phyloP scores from a whole-genome alignment of 257 asterid species.

The Coffea canephora region DNA sequence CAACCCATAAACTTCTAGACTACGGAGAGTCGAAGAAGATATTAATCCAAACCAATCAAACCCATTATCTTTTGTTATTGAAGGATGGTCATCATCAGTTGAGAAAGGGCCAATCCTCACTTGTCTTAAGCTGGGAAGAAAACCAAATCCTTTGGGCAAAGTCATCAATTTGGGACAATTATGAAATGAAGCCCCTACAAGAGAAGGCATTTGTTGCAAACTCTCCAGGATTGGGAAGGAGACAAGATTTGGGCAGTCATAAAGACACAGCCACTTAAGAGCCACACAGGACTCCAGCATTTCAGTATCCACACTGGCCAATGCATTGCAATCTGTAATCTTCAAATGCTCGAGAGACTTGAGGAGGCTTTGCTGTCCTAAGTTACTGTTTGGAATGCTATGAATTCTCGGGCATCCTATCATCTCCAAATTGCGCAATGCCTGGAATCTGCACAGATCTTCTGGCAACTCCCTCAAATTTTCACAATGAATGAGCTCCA shows the following conservation, averaged over 20 bases:
- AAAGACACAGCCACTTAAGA: accelerated
- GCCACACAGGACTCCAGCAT: slow-evolving; percentile 2
- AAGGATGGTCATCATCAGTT: too few relatives aligned
- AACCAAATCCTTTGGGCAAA: background rate
- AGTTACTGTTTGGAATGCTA: background rate
- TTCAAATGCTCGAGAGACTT: background rate
- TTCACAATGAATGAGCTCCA: background rate
- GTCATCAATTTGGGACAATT: slow-evolving; percentile 15
- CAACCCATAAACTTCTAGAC: background rate
- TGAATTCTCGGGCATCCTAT: background rate
- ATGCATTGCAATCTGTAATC: background rate
- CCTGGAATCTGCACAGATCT: background rate
- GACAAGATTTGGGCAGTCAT: background rate
- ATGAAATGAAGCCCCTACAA: background rate
- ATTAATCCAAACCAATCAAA: background rate
- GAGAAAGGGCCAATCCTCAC: background rate
- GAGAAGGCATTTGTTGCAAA: slow-evolving; percentile 1
- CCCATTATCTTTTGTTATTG: background rate
- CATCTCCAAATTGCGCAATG: background rate
- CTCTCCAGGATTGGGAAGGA: background rate
- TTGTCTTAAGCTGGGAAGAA: background rate
- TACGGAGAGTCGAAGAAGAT: slow-evolving; percentile 1
- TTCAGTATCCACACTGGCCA: slow-evolving; percentile 15
- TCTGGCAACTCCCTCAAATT: background rate
- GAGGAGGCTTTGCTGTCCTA: background rate